These are phyloP conservation scores for Odontarrhena argentea DNA, from an alignment of 345 rosid species.

Conservation along the genomic window DNA sequence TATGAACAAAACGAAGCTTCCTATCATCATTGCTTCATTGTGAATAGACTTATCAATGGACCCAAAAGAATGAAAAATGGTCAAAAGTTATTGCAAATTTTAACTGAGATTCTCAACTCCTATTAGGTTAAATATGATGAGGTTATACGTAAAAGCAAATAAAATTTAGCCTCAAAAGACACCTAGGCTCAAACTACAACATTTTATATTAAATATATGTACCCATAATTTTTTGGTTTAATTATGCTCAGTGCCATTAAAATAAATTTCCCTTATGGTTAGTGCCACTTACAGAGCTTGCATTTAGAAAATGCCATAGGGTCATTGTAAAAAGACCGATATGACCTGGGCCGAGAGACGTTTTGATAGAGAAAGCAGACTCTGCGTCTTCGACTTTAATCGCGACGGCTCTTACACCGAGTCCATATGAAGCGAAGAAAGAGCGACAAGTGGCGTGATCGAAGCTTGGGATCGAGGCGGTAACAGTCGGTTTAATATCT, in stretches of 20 bases:
- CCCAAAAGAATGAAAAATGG: background rate
- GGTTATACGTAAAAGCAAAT: background rate
- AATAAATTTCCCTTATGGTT: too few relatives aligned
- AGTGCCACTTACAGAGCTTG: too few relatives aligned
- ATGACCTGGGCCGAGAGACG: too few relatives aligned
- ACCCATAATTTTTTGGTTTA: slow-evolving; percentile 32
- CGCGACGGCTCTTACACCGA: slow-evolving; percentile 71
- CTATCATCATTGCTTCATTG: background rate
- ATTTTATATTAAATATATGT: slow-evolving; percentile 24
- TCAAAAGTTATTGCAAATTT: slow-evolving; percentile 13
- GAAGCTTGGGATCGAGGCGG: slow-evolving; percentile 70
- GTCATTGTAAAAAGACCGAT: too few relatives aligned
- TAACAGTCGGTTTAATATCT: slow-evolving; percentile 26
- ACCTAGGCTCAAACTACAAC: slow-evolving; percentile 26
- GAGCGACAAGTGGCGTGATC: slow-evolving; percentile 44
- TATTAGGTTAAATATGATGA: background rate
- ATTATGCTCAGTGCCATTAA: too few relatives aligned
- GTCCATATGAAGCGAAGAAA: slow-evolving; percentile 68
- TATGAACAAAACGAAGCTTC: background rate
- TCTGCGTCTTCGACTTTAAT: slow-evolving; percentile 78
- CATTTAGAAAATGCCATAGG: too few relatives aligned
- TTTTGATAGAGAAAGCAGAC: slow-evolving; percentile 56
- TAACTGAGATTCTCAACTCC: background rate
- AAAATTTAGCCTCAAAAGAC: slow-evolving; percentile 27
- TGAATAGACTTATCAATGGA: background rate